Base-by-base conservation (phyloP, 2,329 filamentous ascomycete species). In the Neophaeococcomyces mojaviensis region DNA sequence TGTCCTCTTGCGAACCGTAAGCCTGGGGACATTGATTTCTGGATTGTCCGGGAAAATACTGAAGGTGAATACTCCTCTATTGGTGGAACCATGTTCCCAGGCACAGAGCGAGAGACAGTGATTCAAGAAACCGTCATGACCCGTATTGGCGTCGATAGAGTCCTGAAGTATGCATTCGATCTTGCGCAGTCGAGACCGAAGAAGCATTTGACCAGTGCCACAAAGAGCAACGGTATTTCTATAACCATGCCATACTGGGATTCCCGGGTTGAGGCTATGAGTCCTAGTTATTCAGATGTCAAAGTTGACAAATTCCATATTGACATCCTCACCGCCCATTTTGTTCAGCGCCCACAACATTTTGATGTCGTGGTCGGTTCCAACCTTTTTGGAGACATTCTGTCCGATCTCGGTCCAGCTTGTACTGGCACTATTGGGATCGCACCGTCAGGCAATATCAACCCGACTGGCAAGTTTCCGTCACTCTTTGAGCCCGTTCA, bases 401-500 rank as follows among this genome's bases (percentile, higher is more conserved):
- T 98, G 57, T 97, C 90, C 64, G 92, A 98, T 70, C 95, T 97
- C 88, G 96, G 90, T 76, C 92, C 92, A 62, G 92, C 92, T 73
- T 79, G 97, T 60, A 97, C 97, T 62, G 92, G 92, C 67, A 92
- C 92, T 71, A 86, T 97, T 56, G 92, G 92, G 68, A 82, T 98
- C 45, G 97, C 92, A 35, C 92, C 92, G 55, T 97, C 90, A 31
- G 92, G 89, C 64, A 97, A 97, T 81, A 97, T 98, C 64, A 52
- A 52, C 33, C 50, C 50, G 9, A 43, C 44, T 2, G 92, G 92
- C 68, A 88, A 97, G 71, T 86, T 96, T 76, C 97, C 89, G 82
- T 95, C 88, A 68, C 96, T 97, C 76, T 98, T 98, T 76, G 92
- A 98, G 77, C 92, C 92, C 61, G 92, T 98, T 62, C 92, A 98